Evolutionary conservation across 2,329 filamentous ascomycete species (phyloP).

Genomic region (Phialophora tarda): DNA sequence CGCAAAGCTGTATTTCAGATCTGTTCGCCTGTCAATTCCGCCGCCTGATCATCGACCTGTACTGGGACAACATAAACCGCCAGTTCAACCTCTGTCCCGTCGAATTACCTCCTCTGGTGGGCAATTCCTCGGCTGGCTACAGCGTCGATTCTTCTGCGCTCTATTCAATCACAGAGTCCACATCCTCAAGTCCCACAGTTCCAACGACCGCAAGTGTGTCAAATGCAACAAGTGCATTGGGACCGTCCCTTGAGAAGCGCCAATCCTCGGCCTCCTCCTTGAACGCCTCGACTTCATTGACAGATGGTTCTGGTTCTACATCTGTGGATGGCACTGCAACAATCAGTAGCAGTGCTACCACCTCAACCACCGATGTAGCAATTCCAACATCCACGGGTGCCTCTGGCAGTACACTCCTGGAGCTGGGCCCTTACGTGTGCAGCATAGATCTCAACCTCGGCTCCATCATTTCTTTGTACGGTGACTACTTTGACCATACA

Average conservation of each 20-base stretch:
- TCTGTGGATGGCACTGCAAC: conserved; percentile 13
- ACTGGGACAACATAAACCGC: conserved; percentile 63
- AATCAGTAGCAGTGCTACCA: conserved; percentile 5
- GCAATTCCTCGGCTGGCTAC: conserved; percentile 32
- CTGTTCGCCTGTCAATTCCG: conserved; percentile 65
- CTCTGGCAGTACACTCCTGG: conserved; percentile 38
- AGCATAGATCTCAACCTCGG: conserved; percentile 58
- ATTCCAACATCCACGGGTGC: conserved; percentile 36
- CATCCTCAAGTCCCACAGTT: conserved; percentile 3
- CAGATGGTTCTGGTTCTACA: conserved; percentile 1
- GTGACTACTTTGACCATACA: conserved; percentile 60
- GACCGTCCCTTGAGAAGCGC: conserved; percentile 14
- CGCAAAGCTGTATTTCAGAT: conserved; percentile 66
- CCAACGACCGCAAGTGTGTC: not conserved
- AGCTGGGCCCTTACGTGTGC: conserved; percentile 63
- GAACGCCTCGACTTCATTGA: not conserved
- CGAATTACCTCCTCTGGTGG: conserved; percentile 34
- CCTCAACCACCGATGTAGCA: conserved; percentile 26
- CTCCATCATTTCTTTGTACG: conserved; percentile 57
- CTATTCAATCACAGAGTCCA: conserved; percentile 30
- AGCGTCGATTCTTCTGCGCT: conserved; percentile 31
- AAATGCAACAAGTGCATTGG: conserved; percentile 8
- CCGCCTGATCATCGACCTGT: conserved; percentile 65
- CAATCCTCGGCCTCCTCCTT: conserved; percentile 9
- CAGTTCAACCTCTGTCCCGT: conserved; percentile 68